Base-by-base conservation (phyloP, 2,329 filamentous ascomycete genomes). In the Sporothrix protearum region DNA sequence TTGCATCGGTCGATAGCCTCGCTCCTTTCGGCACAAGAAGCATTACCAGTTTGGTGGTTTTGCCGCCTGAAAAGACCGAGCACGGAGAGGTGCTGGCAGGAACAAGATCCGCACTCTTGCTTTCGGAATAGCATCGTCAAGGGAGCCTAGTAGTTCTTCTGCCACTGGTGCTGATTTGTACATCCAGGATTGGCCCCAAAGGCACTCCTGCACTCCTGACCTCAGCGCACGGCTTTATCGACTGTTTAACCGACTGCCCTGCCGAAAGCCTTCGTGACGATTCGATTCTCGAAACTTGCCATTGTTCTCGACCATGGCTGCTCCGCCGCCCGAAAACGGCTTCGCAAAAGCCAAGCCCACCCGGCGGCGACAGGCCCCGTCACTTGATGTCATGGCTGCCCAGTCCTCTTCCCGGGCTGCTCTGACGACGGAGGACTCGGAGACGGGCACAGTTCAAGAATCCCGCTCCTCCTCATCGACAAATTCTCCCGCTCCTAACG, bases 401-500 rank as follows among this genome's bases (percentile, higher is more conserved):
- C 73, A 76, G 25, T 55, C 73, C 22, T 66, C 57, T 53, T 73
- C 75, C 55, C 70, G 73, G 36, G 75, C 77, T 72, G 74, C 74
- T n/a, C 72, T 75, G 45, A 71, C 68, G 45, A 73, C 74, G 7
- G 75, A 75, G 28, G 76, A 76, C 67, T 75, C 79, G 36, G 82
- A 83, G 51, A 78, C 81, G 4, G 72, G 57, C 2, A 33, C 61
- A n/a, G 49, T 55, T 36, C 82, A 86, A 74, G 86, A 88, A 77
- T 88, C 86, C 55, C 83, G 86, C 74, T 87, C 86, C 1, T 87
- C 86, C 3, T 92, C 90, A 6, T 91, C 91, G 8, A 92, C 90
- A 72, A 92, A 91, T 78, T 94, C 92, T 1, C 91, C 92, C 59
- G 88, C 87, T 68, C 89, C 91, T 69, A 89, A 88, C 79, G 91